These are phyloP conservation scores for Candida cerambycidarum DNA, from an alignment of 805 yeast species.

Conservation along the genomic window DNA sequence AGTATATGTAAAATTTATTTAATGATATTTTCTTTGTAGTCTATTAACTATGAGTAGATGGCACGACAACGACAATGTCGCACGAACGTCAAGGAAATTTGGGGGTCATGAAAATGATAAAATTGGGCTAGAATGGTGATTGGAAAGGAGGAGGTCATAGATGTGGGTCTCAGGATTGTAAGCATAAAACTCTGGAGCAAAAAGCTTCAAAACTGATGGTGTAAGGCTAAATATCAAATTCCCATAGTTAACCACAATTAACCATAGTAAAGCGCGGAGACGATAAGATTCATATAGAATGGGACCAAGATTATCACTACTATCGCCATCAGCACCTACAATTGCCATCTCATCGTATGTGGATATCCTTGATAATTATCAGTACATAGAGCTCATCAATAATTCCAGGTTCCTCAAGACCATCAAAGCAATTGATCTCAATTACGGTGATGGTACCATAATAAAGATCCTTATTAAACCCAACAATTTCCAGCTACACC, in stretches of 20 bases:
- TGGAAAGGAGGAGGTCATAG: too few species aligned
- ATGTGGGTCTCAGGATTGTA: too few species aligned
- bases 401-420: conserved; percentile 85
- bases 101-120: too few species aligned
- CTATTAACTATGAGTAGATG: too few species aligned
- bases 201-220: too few species aligned
- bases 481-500: conserved; percentile 23
- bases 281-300: conserved; percentile 40
- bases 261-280: too few species aligned
- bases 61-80: too few species aligned
- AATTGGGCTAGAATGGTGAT: too few species aligned
- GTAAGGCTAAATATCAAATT: too few species aligned
- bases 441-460: conserved; percentile 63
- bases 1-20: conserved; percentile 4
- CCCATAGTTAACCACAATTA: too few species aligned
- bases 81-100: too few species aligned
- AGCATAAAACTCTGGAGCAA: too few species aligned
- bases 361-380: conserved; percentile 72
- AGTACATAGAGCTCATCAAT: conserved; percentile 72
- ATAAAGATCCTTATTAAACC: conserved; percentile 79
- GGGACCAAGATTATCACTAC: conserved; percentile 85
- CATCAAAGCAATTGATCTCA: conserved; percentile 67
- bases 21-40: background rate
- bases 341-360: conserved; percentile 89
- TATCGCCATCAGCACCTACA: conserved; percentile 90